Base-by-base conservation (phyloP, 306 rosid genomes). In the Ziziphus jujuba region DNA sequence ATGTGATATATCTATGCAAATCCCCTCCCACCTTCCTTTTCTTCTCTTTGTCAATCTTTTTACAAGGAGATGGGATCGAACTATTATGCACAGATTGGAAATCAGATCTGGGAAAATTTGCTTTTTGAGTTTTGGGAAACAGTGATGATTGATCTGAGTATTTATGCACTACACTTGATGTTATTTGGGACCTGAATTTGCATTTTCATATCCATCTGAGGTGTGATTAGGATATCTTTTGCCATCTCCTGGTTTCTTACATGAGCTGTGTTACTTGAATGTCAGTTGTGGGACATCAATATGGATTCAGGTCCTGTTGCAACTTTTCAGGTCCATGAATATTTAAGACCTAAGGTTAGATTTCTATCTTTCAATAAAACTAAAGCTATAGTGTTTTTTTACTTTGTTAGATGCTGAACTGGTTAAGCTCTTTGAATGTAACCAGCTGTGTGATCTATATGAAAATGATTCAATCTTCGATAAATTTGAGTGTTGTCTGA, bases 261-360 rank as follows among this genome's bases (percentile, higher is more conserved):
- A 36, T 52, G 48, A 38, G 40, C 63, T 17, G 10, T 54, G 43
- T 67, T 69, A 67, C 65, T 47, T 84, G 72, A 53, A 68, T 78
- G 36, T 73, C 95, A 95, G 99, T 82, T 95, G 77, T 95, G 99
- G 99, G 99, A 95, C 84, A 90, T 95, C 75, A 90, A 95, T 64
- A 95, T 95, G 99, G 99, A 95, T 85, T 87, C 99, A 48, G 96
- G 97, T 64, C 99, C 99, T 0, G 95, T 95, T 59, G 34, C 92
- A n/a, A 85, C 99, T 60, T 95, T 87, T 87, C 92, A 85, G 78
- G 99, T 90, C 77, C 99, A 95, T 25, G 99, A 95, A 82, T 76
- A 90, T 75, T 74, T 95, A 71, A 90, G 99, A 81, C 99, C 99
- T 28, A 95, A 82, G 97, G 99, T 95, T 62, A 79, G 96, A 63